Conservation (phyloP, 1,284 basidiomycete genomes). For the Trichosporon sp. region DNA sequence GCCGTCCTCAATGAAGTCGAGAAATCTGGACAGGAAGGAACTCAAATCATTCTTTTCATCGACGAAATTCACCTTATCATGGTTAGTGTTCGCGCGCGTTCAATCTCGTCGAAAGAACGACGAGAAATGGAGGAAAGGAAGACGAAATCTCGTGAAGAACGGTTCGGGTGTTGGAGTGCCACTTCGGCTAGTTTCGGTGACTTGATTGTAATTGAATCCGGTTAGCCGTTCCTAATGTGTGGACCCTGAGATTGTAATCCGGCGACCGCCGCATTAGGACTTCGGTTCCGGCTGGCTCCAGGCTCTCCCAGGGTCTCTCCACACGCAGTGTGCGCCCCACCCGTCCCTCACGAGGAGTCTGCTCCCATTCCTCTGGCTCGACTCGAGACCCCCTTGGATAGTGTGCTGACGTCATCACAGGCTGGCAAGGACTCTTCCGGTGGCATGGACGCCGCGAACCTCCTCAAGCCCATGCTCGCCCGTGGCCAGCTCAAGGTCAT, state of each 20-base stretch:
- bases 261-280: background rate
- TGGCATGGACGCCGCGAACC: slow-evolving; percentile 63
- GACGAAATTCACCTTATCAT: slow-evolving; percentile 92
- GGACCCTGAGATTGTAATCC: background rate
- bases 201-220: background rate
- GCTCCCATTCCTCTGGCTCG: background rate
- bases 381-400: background rate
- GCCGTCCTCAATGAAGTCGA: slow-evolving; percentile 85
- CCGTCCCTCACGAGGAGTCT: background rate
- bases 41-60: slow-evolving; percentile 86
- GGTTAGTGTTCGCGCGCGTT: slow-evolving; percentile 47
- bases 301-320: background rate
- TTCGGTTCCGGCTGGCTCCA: background rate
- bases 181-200: background rate
- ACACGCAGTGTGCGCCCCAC: background rate
- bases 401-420: slow-evolving; percentile 7
- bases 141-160: background rate
- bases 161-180: background rate
- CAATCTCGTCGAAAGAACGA: slow-evolving; percentile 51
- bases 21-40: slow-evolving; percentile 77
- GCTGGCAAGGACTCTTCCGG: slow-evolving; percentile 43
- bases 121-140: background rate
- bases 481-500: slow-evolving; percentile 86
- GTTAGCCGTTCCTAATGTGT: background rate
- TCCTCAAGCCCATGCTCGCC: slow-evolving; percentile 84